These are phyloP conservation scores for Tylopilus felleus DNA, from an alignment of 768 basidiomycete genomes.

Conservation along the genomic window DNA sequence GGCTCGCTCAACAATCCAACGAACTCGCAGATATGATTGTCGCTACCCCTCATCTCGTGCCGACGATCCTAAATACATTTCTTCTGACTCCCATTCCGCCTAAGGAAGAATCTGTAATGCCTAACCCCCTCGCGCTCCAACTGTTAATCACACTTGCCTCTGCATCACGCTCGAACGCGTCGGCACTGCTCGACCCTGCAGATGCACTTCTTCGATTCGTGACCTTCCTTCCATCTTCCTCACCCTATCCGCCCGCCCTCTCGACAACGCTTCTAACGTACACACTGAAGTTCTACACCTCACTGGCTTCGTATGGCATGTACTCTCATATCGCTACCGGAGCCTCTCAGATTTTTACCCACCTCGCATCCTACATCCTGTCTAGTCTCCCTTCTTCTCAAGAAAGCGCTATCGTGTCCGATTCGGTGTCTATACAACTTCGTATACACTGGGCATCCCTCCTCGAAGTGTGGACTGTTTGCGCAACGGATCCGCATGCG, in stretches of 20 bases:
- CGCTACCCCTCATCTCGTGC: constrained; percentile 49
- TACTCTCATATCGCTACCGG: constrained; percentile 65
- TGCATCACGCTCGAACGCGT: constrained; percentile 69
- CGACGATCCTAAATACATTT: constrained; percentile 52
- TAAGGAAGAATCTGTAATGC: constrained; percentile 30
- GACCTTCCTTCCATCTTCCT: constrained; percentile 48
- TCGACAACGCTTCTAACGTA: constrained; percentile 47
- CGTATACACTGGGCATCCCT: constrained; percentile 54
- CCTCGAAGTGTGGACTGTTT: constrained; percentile 70
- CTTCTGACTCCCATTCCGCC: constrained; percentile 52
- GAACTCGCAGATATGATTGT: constrained; percentile 49
- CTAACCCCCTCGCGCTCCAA: constrained; percentile 49
- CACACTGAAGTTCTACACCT: constrained; percentile 61
- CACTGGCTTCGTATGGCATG: constrained; percentile 75
- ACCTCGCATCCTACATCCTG: constrained; percentile 46
- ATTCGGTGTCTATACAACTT: constrained; percentile 25
- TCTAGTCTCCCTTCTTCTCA: constrained; percentile 31
- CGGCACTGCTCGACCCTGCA: constrained; percentile 48
- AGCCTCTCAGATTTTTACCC: constrained; percentile 52
- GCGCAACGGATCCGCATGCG: constrained; percentile 86
- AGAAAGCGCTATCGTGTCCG: not conserved
- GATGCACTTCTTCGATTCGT: constrained; percentile 75
- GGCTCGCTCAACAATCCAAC: constrained; percentile 60
- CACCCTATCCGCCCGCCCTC: constrained; percentile 34
- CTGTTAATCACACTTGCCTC: constrained; percentile 54